These are phyloP conservation scores for Cenchrus americanus DNA, from an alignment of 176 grass and related monocot genomes.

Conservation along the genomic window DNA sequence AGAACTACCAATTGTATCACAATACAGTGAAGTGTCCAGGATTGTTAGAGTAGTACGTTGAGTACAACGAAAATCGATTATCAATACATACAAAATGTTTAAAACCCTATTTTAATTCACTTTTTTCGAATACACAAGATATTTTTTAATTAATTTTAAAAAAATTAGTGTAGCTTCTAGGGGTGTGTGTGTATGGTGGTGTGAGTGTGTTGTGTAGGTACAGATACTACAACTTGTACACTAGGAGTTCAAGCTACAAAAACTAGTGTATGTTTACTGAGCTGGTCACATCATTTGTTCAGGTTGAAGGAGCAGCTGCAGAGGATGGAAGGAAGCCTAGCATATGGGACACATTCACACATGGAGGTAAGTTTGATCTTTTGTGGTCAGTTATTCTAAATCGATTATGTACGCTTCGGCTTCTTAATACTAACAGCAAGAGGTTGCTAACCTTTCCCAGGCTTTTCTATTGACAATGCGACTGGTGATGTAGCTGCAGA, in stretches of 20 bases:
- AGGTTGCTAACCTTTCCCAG: constrained; percentile 41
- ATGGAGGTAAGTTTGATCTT: constrained; percentile 43
- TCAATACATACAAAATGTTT: not conserved
- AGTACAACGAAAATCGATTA: not conserved
- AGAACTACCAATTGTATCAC: not conserved
- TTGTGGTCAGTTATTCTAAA: not conserved
- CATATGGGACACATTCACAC: constrained; percentile 75
- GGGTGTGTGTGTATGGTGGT: too few species aligned
- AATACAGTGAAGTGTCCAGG: not conserved
- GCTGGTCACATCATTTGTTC: constrained; percentile 15
- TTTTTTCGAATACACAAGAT: too few species aligned
- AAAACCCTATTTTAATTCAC: not conserved
- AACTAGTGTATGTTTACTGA: not conserved
- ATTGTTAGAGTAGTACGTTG: not conserved
- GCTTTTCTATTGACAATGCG: constrained; percentile 46
- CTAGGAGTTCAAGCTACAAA: too few species aligned
- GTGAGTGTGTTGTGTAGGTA: too few species aligned
- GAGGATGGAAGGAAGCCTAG: constrained; percentile 83
- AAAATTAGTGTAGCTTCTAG: too few species aligned
- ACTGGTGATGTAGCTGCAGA: constrained; percentile 77
- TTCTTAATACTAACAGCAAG: constrained; percentile 2
- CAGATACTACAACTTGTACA: too few species aligned
- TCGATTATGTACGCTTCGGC: not conserved
- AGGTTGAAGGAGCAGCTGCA: constrained; percentile 69
- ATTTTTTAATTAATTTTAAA: too few species aligned